These are phyloP conservation scores for Holtermannia corniformis DNA, from an alignment of 768 basidiomycete species.

Conservation along the genomic window DNA sequence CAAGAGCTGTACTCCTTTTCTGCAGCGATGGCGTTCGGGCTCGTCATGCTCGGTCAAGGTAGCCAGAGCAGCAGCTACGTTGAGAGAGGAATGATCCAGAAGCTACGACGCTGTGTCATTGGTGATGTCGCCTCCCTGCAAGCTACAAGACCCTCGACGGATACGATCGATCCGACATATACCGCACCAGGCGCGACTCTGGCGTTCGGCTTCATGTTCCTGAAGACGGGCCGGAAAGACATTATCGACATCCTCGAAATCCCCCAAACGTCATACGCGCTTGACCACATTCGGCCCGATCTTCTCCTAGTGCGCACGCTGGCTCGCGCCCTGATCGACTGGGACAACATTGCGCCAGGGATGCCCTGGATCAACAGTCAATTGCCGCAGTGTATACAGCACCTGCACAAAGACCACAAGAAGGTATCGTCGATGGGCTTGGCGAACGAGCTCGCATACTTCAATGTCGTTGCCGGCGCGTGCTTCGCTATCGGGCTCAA, in stretches of 20 bases:
- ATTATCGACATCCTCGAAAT: conserved; percentile 76
- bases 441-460: conserved; percentile 76
- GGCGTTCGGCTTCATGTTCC: conserved; percentile 84
- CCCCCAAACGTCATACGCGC: conserved; percentile 65
- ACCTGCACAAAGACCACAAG: conserved; percentile 20
- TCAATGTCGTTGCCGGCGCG: conserved; percentile 79
- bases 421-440: conserved; percentile 48
- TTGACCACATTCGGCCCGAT: conserved; percentile 80
- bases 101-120: conserved; percentile 64
- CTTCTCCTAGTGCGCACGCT: conserved; percentile 75
- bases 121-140: conserved; percentile 45
- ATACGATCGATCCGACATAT: conserved; percentile 67
- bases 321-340: conserved; percentile 71
- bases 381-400: conserved; percentile 58
- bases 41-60: conserved; percentile 91
- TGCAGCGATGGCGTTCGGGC: conserved; percentile 81
- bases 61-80: conserved; percentile 56
- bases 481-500: conserved; percentile 89
- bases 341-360: conserved; percentile 64
- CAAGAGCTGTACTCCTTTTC: conserved; percentile 86
- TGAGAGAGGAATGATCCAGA: conserved; percentile 59
- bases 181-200: conserved; percentile 87
- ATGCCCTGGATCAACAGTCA: conserved; percentile 59
- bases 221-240: conserved; percentile 71
- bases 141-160: background rate